These are phyloP conservation scores for Schwanniomyces polymorphus DNA, from an alignment of 805 yeast genomes.

Conservation along the genomic window DNA sequence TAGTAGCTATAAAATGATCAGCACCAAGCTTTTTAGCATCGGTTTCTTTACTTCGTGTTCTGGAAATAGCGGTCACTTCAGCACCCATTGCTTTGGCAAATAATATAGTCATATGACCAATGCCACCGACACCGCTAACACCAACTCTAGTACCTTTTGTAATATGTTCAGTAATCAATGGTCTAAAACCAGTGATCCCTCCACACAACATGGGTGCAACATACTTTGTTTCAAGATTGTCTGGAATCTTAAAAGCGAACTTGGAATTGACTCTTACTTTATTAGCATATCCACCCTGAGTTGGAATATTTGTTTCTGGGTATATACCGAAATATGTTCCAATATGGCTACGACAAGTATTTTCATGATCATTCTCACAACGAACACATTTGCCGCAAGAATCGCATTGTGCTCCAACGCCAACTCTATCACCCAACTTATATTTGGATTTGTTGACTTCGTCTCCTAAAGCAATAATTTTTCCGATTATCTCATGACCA, in stretches of 20 bases:
- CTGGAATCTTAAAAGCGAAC: slow-evolving; percentile 51
- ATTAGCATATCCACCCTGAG: slow-evolving; percentile 52
- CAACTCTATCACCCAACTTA: slow-evolving; percentile 46
- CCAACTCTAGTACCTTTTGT: slow-evolving; percentile 49
- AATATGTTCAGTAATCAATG: slow-evolving; percentile 45
- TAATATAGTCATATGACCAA: too few relatives aligned
- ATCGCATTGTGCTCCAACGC: slow-evolving; percentile 39
- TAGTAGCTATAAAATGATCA: slow-evolving; percentile 45
- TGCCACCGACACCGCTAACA: too few relatives aligned
- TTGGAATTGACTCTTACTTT: slow-evolving; percentile 43
- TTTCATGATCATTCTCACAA: slow-evolving; percentile 8
- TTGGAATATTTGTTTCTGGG: slow-evolving; percentile 26
- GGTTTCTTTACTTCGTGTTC: slow-evolving; percentile 26
- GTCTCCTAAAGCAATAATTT: slow-evolving; percentile 26
- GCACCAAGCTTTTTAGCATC: slow-evolving; percentile 34
- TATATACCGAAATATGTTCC: slow-evolving; percentile 27
- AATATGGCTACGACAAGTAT: slow-evolving; percentile 37
- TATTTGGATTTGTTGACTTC: slow-evolving; percentile 25
- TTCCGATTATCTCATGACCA: slow-evolving; percentile 25
- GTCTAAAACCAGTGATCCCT: slow-evolving; percentile 57
- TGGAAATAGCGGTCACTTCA: slow-evolving; percentile 27
- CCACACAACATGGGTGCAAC: too few relatives aligned
- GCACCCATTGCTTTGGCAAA: too few relatives aligned
- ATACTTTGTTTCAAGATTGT: slow-evolving; percentile 37
- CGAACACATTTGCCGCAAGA: slow-evolving; percentile 6